A percentile compares a stretch with the other conserved stretches of the same genome.
These are phyloP conservation scores for Mrakia hoshinonis DNA, from an alignment of 768 basidiomycete species.

Conservation along the genomic window DNA sequence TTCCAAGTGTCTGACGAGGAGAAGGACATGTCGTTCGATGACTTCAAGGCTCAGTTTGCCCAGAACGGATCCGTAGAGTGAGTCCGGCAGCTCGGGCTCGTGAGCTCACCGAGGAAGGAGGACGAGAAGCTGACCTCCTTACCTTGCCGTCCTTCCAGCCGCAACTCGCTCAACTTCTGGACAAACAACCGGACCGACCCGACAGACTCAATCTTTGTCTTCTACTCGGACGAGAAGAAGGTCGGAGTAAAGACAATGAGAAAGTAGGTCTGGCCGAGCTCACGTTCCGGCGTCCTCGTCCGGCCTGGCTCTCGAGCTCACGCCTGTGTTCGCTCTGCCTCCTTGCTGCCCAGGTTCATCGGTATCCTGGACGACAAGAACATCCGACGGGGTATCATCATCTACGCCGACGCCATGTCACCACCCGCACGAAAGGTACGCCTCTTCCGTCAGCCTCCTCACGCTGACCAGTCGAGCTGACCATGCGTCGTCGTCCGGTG, in stretches of 20 bases:
- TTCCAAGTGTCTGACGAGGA: constrained; percentile 92
- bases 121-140: constrained; percentile 1
- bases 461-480: background rate
- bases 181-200: constrained; percentile 62
- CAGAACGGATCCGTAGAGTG: constrained; percentile 73
- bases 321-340: no score
- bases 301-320: background rate
- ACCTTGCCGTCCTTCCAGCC: constrained; percentile 47
- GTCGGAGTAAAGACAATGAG: constrained; percentile 97
- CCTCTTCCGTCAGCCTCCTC: background rate
- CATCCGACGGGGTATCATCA: constrained; percentile 83
- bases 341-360: constrained; percentile 55
- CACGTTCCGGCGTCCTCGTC: background rate
- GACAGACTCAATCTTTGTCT: constrained; percentile 77
- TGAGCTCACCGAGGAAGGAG: background rate
- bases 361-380: constrained; percentile 82
- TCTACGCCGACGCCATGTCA: constrained; percentile 93
- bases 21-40: constrained; percentile 72
- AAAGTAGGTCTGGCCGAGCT: constrained; percentile 55
- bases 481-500: background rate
- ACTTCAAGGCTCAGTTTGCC: constrained; percentile 66
- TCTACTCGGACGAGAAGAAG: constrained; percentile 89
- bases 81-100: constrained; percentile 39
- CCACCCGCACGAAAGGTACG: constrained; percentile 87
- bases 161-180: constrained; percentile 80